phyloP scores from a whole-genome alignment of 495 filamentous ascomycete genomes.

The Acidomyces sp. region DNA sequence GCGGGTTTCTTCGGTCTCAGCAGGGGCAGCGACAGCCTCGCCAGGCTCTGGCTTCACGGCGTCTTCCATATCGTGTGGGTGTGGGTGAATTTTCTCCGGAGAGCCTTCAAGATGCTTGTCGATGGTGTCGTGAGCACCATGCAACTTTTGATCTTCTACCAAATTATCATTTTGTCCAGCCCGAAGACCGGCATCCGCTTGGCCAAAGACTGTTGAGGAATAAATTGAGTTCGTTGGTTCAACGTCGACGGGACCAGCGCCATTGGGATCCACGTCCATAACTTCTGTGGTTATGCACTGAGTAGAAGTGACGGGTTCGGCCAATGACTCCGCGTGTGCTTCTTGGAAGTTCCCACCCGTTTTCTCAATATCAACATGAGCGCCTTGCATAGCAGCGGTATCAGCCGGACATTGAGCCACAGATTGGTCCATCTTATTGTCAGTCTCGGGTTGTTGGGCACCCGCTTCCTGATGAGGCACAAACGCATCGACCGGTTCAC shows the following conservation, averaged over 20 bases:
- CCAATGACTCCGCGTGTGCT: not conserved
- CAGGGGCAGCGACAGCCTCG: constrained; percentile 20
- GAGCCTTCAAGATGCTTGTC: constrained; percentile 18
- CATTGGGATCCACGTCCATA: too few species aligned
- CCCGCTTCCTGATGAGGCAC: constrained; percentile 10
- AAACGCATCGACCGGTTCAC: constrained; percentile 10
- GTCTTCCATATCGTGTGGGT: constrained; percentile 20
- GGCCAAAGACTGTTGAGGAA: constrained; percentile 17
- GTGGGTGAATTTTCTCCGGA: constrained; percentile 18
- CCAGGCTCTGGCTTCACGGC: constrained; percentile 18
- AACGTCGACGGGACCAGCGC: too few species aligned
- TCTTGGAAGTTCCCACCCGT: constrained; percentile 11
- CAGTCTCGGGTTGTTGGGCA: not conserved
- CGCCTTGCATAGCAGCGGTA: constrained; percentile 10
- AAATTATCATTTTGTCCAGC: not conserved
- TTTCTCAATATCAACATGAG: constrained; percentile 2
- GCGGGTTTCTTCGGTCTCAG: constrained; percentile 17
- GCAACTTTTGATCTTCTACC: constrained; percentile 2
- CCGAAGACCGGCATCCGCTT: constrained; percentile 8
- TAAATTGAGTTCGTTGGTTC: constrained; percentile 13
- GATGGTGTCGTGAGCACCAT: constrained; percentile 12
- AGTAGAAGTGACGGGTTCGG: not conserved
- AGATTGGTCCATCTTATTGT: not conserved
- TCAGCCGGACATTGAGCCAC: not conserved
- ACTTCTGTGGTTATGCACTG: constrained; percentile 1